These are phyloP conservation scores for Ophiostoma tasmaniense DNA, from an alignment of 2,329 filamentous ascomycete species.

Conservation along the genomic window DNA sequence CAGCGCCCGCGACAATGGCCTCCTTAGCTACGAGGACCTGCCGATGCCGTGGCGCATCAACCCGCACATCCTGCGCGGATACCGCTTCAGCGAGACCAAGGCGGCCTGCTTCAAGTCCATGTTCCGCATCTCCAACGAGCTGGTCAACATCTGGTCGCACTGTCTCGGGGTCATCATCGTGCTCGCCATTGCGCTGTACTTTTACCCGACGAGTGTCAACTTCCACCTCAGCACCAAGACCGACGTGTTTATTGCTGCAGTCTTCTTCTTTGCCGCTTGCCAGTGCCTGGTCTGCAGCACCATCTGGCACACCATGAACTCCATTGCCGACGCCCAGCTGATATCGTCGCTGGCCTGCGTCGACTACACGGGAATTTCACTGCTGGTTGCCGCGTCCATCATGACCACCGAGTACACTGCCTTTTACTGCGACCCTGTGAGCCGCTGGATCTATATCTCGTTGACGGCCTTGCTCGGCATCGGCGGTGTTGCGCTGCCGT, in stretches of 20 bases:
- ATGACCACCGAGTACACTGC: slow-evolving; percentile 98
- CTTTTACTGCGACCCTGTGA: slow-evolving; percentile 92
- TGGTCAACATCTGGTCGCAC: slow-evolving; percentile 97
- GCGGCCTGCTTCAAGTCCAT: slow-evolving; percentile 78
- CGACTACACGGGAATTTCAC: slow-evolving; percentile 94
- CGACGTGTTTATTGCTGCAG: slow-evolving; percentile 81
- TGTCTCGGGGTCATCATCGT: slow-evolving; percentile 82
- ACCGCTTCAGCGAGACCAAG: slow-evolving; percentile 89
- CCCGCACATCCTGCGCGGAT: slow-evolving; percentile 82
- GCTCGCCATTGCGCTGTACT: slow-evolving; percentile 84
- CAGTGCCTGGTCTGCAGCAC: slow-evolving; percentile 92
- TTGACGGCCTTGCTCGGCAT: slow-evolving; percentile 74
- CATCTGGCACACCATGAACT: slow-evolving; percentile 98
- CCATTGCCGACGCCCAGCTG: slow-evolving; percentile 78
- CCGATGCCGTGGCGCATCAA: slow-evolving; percentile 91
- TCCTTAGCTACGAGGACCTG: slow-evolving; percentile 83
- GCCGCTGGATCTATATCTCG: slow-evolving; percentile 77
- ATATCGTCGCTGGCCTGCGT: slow-evolving; percentile 96
- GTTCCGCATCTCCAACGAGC: slow-evolving; percentile 82
- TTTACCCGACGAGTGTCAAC: slow-evolving; percentile 81
- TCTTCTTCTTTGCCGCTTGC: slow-evolving; percentile 94
- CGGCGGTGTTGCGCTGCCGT: slow-evolving; percentile 83
- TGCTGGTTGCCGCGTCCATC: slow-evolving; percentile 91
- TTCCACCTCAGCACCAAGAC: slow-evolving; percentile 80
- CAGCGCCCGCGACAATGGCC: slow-evolving; percentile 67